Conservation (phyloP, 495 filamentous ascomycete genomes). For the Aspergillus homomorphus region DNA sequence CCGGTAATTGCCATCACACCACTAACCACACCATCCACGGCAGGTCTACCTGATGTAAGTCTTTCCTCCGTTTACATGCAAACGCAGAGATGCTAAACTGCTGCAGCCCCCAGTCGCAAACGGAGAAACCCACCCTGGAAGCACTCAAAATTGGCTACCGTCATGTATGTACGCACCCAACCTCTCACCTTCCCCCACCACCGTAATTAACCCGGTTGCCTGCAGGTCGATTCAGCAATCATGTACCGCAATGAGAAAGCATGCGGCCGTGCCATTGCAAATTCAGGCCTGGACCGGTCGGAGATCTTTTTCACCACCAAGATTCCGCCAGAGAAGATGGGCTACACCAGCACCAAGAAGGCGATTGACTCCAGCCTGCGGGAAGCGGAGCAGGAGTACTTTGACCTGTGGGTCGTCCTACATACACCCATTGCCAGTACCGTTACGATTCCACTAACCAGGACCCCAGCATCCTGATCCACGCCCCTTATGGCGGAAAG, state of each 20-base stretch:
- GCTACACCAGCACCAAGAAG: conserved; percentile 45
- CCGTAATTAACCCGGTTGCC: neutral
- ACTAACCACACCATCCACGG: neutral
- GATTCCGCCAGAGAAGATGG: conserved; percentile 49
- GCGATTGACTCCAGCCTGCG: conserved; percentile 33
- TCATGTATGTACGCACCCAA: conserved; percentile 28
- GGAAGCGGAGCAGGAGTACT: conserved; percentile 49
- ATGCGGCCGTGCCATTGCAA: conserved; percentile 47
- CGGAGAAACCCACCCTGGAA: conserved; percentile 55
- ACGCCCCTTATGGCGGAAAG: conserved; percentile 54
- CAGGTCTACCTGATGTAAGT: conserved; percentile 74
- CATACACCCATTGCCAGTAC: neutral
- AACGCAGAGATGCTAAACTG: conserved; percentile 1
- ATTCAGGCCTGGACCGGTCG: conserved; percentile 40
- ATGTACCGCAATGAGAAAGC: conserved; percentile 55
- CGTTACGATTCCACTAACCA: neutral
- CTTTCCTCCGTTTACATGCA: neutral
- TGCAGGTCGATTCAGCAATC: conserved; percentile 58
- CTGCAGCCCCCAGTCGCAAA: conserved; percentile 46
- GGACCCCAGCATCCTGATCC: conserved; percentile 43
- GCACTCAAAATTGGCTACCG: conserved; percentile 69
- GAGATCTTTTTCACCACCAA: conserved; percentile 57
- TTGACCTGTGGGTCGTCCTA: conserved; percentile 55
- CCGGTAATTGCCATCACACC: neutral
- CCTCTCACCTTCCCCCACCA: neutral